phyloP scores from a whole-genome alignment of 768 basidiomycete species.

The Russula ochroleuca region DNA sequence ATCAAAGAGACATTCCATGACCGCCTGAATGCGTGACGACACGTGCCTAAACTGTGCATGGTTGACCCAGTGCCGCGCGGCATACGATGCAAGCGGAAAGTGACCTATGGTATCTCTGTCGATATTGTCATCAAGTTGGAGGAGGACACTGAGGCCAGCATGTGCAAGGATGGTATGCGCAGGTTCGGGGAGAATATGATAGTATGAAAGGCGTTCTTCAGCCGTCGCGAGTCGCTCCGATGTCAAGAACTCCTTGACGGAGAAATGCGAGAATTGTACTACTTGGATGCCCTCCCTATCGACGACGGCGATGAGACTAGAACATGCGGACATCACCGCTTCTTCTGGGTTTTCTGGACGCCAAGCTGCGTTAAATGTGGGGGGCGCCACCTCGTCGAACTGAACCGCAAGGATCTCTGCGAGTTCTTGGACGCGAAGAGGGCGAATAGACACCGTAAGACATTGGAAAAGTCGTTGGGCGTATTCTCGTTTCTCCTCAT shows the following conservation, averaged over 20 bases:
- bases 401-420: conserved; percentile 12
- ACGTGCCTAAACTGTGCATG: too few species aligned
- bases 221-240: background rate
- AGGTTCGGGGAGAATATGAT: background rate
- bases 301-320: background rate
- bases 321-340: background rate
- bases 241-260: conserved; percentile 20
- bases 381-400: background rate
- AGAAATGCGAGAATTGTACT: conserved; percentile 14
- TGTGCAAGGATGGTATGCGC: conserved; percentile 10
- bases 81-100: background rate
- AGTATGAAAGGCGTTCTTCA: conserved; percentile 4
- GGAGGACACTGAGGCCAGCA: conserved; percentile 1
- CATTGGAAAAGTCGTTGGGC: conserved; percentile 10
- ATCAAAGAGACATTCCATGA: conserved; percentile 7
- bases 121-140: background rate
- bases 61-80: conserved; percentile 2
- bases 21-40: too few species aligned
- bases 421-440: conserved; percentile 10
- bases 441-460: conserved; percentile 1
- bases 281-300: background rate
- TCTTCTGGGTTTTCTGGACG: background rate
- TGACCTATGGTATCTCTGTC: background rate
- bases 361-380: conserved; percentile 1
- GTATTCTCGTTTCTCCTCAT: background rate